Evolutionary conservation across 2,329 filamentous ascomycete species (phyloP).

Genomic region (Xylariaceae sp.): DNA sequence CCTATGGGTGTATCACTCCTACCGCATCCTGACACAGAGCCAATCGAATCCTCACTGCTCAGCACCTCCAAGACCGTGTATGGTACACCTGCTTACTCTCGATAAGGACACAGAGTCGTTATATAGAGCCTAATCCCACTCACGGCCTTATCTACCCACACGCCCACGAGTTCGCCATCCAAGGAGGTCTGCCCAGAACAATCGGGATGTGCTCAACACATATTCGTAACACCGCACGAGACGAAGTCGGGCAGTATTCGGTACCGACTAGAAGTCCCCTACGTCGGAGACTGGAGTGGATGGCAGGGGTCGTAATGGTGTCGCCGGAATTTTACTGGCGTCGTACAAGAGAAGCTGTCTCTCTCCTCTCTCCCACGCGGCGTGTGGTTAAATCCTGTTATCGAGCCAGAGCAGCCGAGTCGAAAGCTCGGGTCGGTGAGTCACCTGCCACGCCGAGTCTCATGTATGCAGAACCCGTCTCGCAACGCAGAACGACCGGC

Average conservation of each 20-base stretch:
- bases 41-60: no score
- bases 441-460: conserved; percentile 3
- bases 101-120: background rate
- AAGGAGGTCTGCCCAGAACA: background rate
- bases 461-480: conserved; percentile 7
- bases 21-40: background rate
- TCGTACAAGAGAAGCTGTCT: background rate
- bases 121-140: background rate
- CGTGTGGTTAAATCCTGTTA: background rate
- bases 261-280: background rate
- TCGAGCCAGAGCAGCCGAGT: background rate
- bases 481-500: background rate
- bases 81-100: no score
- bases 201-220: background rate
- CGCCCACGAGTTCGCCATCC: background rate
- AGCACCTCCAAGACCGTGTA: no score
- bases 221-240: background rate
- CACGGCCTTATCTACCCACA: background rate
- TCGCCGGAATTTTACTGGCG: background rate
- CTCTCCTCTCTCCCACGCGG: background rate
- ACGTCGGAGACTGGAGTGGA: conserved; percentile 1
- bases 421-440: background rate
- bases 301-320: background rate
- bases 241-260: background rate
- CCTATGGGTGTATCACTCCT: background rate